Evolutionary conservation across 1,284 basidiomycete genomes (phyloP).

Genomic region (Caloboletus inedulis): DNA sequence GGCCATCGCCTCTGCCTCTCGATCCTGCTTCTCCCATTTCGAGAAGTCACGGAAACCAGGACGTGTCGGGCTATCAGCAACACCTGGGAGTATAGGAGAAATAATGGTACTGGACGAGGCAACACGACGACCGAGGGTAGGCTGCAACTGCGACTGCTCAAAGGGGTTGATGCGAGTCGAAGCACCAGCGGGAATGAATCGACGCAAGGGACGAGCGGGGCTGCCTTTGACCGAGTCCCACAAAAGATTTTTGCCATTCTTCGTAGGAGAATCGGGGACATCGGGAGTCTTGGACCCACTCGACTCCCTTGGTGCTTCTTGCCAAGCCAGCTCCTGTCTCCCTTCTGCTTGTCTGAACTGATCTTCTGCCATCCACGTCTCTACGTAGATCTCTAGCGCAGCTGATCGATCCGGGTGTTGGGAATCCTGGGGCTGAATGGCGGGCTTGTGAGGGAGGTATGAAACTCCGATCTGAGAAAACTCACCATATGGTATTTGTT

Average conservation of each 20-base stretch:
- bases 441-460: conserved; percentile 8
- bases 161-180: conserved; percentile 41
- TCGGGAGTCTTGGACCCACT: conserved; percentile 42
- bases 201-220: conserved; percentile 40
- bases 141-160: conserved; percentile 30
- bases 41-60: conserved; percentile 53
- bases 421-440: conserved; percentile 65
- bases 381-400: conserved; percentile 65
- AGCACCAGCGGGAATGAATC: conserved; percentile 44
- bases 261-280: conserved; percentile 34
- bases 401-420: conserved; percentile 68
- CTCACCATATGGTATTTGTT: conserved; percentile 71
- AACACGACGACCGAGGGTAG: conserved; percentile 37
- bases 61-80: conserved; percentile 53
- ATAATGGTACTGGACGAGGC: conserved; percentile 32
- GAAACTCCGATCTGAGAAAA: not conserved
- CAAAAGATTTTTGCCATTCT: conserved; percentile 45
- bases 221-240: conserved; percentile 42
- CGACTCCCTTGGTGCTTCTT: conserved; percentile 47
- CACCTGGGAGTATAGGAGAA: conserved; percentile 33
- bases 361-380: conserved; percentile 73
- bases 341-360: conserved; percentile 64
- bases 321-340: conserved; percentile 62
- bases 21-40: conserved; percentile 80
- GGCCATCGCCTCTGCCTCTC: conserved; percentile 73